Conservation (phyloP, 2,329 filamentous ascomycete species). For the Sordariomycetes sp. region DNA sequence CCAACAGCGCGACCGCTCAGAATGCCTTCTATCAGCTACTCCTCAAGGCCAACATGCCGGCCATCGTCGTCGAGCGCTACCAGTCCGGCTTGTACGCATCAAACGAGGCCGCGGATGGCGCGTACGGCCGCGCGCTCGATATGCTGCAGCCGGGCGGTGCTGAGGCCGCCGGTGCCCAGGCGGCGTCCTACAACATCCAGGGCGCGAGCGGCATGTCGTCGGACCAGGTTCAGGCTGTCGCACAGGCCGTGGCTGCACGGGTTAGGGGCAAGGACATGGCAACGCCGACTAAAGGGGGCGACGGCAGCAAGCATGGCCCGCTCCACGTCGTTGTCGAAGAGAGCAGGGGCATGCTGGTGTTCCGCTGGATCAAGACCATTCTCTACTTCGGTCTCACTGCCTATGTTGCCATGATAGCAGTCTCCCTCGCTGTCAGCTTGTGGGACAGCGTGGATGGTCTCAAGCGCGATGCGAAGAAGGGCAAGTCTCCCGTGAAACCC, state of each 20-base stretch:
- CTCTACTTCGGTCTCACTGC: constrained; percentile 66
- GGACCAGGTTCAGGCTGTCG: constrained; percentile 65
- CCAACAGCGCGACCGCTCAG: constrained; percentile 75
- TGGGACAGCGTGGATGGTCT: constrained; percentile 64
- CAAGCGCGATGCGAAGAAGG: constrained; percentile 65
- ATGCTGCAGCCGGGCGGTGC: constrained; percentile 7
- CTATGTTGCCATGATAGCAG: constrained; percentile 68
- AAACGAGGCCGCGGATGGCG: constrained; percentile 65
- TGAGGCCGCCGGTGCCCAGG: constrained; percentile 3
- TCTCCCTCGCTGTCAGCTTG: constrained; percentile 59
- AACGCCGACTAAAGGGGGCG: constrained; percentile 38
- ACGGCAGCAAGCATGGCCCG: constrained; percentile 71
- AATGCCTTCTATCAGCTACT: constrained; percentile 91
- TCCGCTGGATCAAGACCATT: constrained; percentile 87
- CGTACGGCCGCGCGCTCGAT: constrained; percentile 44
- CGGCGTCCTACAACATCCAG: constrained; percentile 18
- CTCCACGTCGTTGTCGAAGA: constrained; percentile 95
- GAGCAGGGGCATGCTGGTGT: constrained; percentile 65
- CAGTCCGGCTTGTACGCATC: constrained; percentile 76
- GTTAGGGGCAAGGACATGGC: constrained; percentile 57
- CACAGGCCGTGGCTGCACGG: constrained; percentile 69
- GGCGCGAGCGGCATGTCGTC: constrained; percentile 32
- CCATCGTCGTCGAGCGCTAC: constrained; percentile 85
- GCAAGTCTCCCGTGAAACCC: constrained; percentile 78
- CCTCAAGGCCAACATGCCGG: constrained; percentile 83